Percentiles rank a stretch among this genome's conserved stretches.
Evolutionary conservation across 2,329 filamentous ascomycete species (phyloP).

Genomic region (Onygenales sp.): DNA sequence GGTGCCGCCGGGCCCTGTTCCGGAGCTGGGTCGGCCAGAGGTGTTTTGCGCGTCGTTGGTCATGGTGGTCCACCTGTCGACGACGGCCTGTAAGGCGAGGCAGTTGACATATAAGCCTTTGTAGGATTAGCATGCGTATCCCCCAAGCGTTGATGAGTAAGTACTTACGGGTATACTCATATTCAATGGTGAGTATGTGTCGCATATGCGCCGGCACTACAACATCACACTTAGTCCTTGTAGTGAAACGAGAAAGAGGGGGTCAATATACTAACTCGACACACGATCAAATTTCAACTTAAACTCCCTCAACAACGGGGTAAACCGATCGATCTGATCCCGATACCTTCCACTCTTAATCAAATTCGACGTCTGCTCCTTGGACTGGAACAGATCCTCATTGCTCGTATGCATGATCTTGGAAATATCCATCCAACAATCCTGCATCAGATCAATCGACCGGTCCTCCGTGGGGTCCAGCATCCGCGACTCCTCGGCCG

Average conservation of each 20-base stretch:
- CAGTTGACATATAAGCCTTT: slow-evolving; percentile 75
- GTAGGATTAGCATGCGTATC: slow-evolving; percentile 8
- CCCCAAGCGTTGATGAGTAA: neutral
- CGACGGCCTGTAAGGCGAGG: slow-evolving; percentile 83
- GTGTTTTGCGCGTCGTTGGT: slow-evolving; percentile 28
- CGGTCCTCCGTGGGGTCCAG: slow-evolving; percentile 17
- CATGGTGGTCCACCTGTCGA: slow-evolving; percentile 81
- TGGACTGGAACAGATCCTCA: slow-evolving; percentile 75
- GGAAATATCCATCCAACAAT: slow-evolving; percentile 91
- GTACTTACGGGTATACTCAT: slow-evolving; percentile 72
- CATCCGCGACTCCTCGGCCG: slow-evolving; percentile 13
- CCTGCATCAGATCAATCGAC: slow-evolving; percentile 51
- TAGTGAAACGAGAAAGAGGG: neutral
- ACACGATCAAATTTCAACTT: slow-evolving; percentile 73
- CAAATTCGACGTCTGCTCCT: slow-evolving; percentile 77
- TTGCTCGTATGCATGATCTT: slow-evolving; percentile 88
- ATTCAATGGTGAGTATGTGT: slow-evolving; percentile 84
- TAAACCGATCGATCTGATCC: slow-evolving; percentile 68
- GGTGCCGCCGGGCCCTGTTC: slow-evolving; percentile 13
- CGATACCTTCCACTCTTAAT: slow-evolving; percentile 82
- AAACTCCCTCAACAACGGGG: slow-evolving; percentile 70
- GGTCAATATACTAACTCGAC: slow-evolving; percentile 28
- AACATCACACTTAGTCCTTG: neutral
- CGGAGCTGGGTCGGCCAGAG: slow-evolving; percentile 8
- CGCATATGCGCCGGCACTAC: slow-evolving; percentile 49